Conservation (phyloP, 805 yeast species). For the Yarrowia bubula region DNA sequence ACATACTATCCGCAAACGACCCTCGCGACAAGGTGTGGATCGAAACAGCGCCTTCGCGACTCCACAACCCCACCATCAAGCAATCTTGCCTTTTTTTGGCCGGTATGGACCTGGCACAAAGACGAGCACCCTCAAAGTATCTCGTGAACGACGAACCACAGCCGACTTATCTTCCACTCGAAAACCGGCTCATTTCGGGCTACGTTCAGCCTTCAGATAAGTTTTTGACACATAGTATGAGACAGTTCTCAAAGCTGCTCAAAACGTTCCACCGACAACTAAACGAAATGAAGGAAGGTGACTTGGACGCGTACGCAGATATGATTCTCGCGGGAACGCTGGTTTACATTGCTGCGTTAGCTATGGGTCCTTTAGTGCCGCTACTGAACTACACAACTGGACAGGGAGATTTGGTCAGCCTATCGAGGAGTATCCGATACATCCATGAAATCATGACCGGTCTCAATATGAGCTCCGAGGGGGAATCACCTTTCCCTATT, state of each 20-base stretch:
- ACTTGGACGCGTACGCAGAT: neutral
- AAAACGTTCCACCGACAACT: neutral
- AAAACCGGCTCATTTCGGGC: neutral
- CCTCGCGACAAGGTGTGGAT: neutral
- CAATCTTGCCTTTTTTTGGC: neutral
- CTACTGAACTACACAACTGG: neutral
- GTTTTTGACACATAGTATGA: neutral
- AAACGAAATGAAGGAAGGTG: neutral
- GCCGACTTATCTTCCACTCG: neutral
- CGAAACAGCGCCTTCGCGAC: neutral
- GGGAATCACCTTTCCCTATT: neutral
- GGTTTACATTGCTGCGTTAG: neutral
- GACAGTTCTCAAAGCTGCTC: neutral
- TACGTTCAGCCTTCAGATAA: neutral
- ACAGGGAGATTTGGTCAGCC: neutral
- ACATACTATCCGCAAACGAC: neutral
- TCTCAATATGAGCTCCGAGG: neutral
- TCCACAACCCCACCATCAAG: neutral
- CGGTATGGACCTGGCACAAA: neutral
- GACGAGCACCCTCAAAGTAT: neutral
- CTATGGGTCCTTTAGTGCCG: neutral
- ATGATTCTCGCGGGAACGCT: neutral
- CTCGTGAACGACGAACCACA: neutral
- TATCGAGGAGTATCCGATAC: neutral
- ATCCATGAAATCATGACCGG: neutral